Evolutionary conservation across 2,329 filamentous ascomycete genomes (phyloP).

Genomic region (Xylariaceae sp.): DNA sequence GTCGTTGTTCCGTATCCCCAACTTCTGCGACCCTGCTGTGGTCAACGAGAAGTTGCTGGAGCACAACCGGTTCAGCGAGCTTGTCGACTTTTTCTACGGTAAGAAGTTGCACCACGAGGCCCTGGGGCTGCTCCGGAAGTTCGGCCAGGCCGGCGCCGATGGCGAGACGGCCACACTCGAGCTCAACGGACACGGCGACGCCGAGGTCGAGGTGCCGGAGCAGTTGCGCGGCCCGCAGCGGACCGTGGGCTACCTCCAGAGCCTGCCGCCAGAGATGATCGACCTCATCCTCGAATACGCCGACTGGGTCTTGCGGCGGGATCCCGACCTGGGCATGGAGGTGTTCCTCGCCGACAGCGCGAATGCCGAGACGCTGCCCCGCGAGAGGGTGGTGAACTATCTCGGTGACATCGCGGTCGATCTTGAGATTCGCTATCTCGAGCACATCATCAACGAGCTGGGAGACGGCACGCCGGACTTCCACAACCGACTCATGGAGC

Average conservation of each 20-base stretch:
- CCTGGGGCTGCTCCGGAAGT: constrained; percentile 71
- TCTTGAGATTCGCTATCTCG: constrained; percentile 75
- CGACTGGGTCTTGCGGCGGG: constrained; percentile 71
- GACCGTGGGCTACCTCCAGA: constrained; percentile 86
- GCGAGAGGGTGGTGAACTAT: constrained; percentile 68
- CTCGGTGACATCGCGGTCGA: constrained; percentile 59
- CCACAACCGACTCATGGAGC: constrained; percentile 73
- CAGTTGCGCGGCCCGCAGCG: constrained; percentile 70
- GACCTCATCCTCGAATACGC: constrained; percentile 88
- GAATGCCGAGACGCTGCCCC: constrained; percentile 83
- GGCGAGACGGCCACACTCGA: constrained; percentile 32
- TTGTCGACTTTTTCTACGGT: constrained; percentile 96
- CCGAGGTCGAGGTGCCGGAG: constrained; percentile 24
- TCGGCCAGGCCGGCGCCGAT: constrained; percentile 45
- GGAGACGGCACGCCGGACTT: constrained; percentile 79
- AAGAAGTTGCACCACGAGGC: constrained; percentile 89
- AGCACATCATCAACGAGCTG: constrained; percentile 84
- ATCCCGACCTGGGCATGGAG: constrained; percentile 76
- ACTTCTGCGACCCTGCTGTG: constrained; percentile 93
- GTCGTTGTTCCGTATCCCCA: constrained; percentile 87
- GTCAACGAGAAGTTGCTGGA: constrained; percentile 90
- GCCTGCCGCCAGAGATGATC: constrained; percentile 76
- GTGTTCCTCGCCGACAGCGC: constrained; percentile 89
- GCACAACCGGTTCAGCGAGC: constrained; percentile 79
- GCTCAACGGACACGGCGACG: constrained; percentile 17